Base-by-base conservation (phyloP, 257 asterid species). In the Solanum chmielewskii region DNA sequence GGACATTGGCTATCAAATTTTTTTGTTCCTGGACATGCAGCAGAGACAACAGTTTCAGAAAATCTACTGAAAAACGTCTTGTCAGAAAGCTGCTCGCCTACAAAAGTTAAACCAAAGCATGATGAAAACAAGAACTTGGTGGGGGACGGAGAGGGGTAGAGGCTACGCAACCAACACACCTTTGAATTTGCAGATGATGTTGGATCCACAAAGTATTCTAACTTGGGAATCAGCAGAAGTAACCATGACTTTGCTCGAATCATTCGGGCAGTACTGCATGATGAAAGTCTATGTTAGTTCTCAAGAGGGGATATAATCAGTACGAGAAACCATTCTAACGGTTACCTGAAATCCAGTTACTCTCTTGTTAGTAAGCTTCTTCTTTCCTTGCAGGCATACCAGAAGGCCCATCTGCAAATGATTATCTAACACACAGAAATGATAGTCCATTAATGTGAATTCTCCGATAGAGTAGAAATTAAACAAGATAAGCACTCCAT, bases 341-440 rank as follows among this genome's bases (percentile, higher is more conserved):
- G 27, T 20, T 23, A 96, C 99, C 98, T 95, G 96, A 91, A 96
- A 94, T 88, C 99, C 99, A 47, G 94, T 94, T 84, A 96, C 92
- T 91, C 94, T 92, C 91, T 92, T 96, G 87, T 94, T 93, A 71
- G 94, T 83, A 70, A 86, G 84, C 90, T 94, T 96, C 91, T 93
- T 95, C 91, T 94, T 96, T 86, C 95, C 97, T 60, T 90, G 93
- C 59, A 94, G 84, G 89, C 93, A 88, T 87, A 95, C 86, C 85
- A 92, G 93, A 85, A 90, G 89, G 49, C 97, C 96, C 92, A 96
- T 86, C 78, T 93, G 90, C 91, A 95, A 88, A 35, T 91, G 91
- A 76, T 95, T 91, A 89, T 92, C 84, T 80, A 80, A 27, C 9
- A 16, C 68, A 9, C 13, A 80, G 66, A 80, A 80, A 47, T 27